Evolutionary conservation across 1,284 basidiomycete species (phyloP).

Genomic region (Leccinum fuscescens): DNA sequence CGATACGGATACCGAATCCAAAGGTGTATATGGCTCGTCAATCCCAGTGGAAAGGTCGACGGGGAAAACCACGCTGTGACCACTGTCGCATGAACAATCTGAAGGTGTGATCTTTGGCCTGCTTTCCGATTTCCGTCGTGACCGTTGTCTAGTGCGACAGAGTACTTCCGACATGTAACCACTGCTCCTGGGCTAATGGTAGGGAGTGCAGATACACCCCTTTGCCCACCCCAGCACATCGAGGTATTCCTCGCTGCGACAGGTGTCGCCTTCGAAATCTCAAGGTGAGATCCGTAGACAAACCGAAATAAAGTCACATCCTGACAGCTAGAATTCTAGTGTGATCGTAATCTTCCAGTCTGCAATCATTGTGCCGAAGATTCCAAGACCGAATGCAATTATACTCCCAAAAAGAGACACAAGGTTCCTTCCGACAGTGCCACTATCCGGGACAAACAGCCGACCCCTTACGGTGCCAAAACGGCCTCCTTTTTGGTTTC

Average conservation of each 20-base stretch:
- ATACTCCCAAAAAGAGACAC: constrained; percentile 65
- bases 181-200: constrained; percentile 62
- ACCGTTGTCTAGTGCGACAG: constrained; percentile 57
- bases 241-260: constrained; percentile 71
- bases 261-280: constrained; percentile 62
- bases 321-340: constrained; percentile 38
- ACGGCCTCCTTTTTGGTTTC: constrained; percentile 52
- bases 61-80: constrained; percentile 71
- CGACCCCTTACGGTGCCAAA: constrained; percentile 44
- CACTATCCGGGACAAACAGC: constrained; percentile 36
- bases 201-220: constrained; percentile 70
- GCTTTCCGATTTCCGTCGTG: constrained; percentile 11
- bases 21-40: constrained; percentile 57
- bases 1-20: constrained; percentile 60
- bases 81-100: constrained; percentile 68
- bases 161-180: constrained; percentile 66
- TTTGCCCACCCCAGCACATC: constrained; percentile 67
- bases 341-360: constrained; percentile 66
- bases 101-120: constrained; percentile 46
- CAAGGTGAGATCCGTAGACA: constrained; percentile 46
- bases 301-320: neutral
- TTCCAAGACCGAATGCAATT: constrained; percentile 57
- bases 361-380: constrained; percentile 61
- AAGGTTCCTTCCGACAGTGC: constrained; percentile 51
- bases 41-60: constrained; percentile 67